Evolutionary conservation across 2,329 filamentous ascomycete species (phyloP).

Genomic region (Hymenoscyphus scutula): DNA sequence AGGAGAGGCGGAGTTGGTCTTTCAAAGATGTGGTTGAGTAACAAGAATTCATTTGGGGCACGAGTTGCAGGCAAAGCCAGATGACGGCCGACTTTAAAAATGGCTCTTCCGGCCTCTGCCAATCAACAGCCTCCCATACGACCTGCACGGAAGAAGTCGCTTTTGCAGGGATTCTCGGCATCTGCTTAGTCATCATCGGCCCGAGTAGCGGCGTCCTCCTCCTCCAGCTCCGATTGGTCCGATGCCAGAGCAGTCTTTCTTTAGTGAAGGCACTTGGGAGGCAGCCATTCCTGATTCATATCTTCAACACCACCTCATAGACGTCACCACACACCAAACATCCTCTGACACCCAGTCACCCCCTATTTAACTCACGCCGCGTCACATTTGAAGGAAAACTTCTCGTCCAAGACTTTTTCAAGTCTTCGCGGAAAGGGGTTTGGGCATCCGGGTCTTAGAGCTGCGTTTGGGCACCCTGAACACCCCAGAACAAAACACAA

Average conservation of each 20-base stretch:
- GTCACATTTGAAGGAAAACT: neutral
- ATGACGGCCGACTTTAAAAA: constrained; percentile 12
- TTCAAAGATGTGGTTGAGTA: constrained; percentile 17
- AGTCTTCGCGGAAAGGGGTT: neutral
- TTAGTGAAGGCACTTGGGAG: neutral
- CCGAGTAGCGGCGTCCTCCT: neutral
- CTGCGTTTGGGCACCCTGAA: neutral
- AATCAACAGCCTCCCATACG: neutral
- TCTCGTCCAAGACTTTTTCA: neutral
- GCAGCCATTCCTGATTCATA: constrained; percentile 1
- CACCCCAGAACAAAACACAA: neutral
- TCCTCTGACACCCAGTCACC: neutral
- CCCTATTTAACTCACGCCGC: neutral
- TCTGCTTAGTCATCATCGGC: neutral
- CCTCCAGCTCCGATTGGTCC: neutral
- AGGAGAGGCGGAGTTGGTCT: constrained; percentile 52
- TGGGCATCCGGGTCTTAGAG: neutral
- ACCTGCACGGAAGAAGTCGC: neutral
- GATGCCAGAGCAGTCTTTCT: neutral
- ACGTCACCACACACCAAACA: neutral
- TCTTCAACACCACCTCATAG: neutral
- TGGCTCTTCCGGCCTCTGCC: constrained; percentile 1
- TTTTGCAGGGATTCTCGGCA: neutral
- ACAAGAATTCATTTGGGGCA: constrained; percentile 13
- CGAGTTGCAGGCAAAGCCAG: constrained; percentile 13